phyloP scores from a whole-genome alignment of 2,329 filamentous ascomycete genomes.

The Cryoendolithus antarcticus region DNA sequence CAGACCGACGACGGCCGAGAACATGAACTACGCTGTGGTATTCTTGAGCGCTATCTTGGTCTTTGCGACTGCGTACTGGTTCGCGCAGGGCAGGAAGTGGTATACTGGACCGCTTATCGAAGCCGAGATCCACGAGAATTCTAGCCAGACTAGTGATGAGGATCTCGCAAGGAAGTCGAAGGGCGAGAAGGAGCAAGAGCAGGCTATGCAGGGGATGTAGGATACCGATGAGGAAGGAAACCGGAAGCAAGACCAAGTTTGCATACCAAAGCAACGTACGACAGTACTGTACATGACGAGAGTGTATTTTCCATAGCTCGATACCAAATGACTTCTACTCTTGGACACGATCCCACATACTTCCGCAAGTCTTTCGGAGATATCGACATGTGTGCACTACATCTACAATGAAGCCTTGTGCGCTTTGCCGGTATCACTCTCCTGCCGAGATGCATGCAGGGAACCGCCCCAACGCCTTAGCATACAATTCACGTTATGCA shows the following conservation, averaged over 20 bases:
- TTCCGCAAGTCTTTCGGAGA: too few relatives aligned
- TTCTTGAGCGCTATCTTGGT: slow-evolving; percentile 36
- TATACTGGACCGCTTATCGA: slow-evolving; percentile 40
- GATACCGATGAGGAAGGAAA: background rate
- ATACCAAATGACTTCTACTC: background rate
- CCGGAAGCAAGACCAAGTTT: background rate
- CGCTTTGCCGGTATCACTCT: too few relatives aligned
- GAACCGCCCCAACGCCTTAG: too few relatives aligned
- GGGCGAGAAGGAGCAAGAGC: background rate
- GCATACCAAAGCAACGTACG: background rate
- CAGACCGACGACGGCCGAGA: slow-evolving; percentile 34
- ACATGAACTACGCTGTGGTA: slow-evolving; percentile 44
- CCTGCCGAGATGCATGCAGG: too few relatives aligned
- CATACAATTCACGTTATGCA: too few relatives aligned
- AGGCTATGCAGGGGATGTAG: background rate
- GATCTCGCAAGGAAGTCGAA: background rate
- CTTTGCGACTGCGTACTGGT: slow-evolving; percentile 36
- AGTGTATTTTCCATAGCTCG: background rate
- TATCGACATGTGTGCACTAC: too few relatives aligned
- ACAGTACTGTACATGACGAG: background rate
- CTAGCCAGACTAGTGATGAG: background rate
- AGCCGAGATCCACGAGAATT: background rate
- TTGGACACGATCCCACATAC: background rate
- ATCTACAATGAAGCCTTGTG: too few relatives aligned
- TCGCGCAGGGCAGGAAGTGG: slow-evolving; percentile 34